Percentiles rank a stretch among this genome's conserved stretches.
Evolutionary conservation across 495 filamentous ascomycete species (phyloP).

Genomic region (Stereocaulon alpinum): DNA sequence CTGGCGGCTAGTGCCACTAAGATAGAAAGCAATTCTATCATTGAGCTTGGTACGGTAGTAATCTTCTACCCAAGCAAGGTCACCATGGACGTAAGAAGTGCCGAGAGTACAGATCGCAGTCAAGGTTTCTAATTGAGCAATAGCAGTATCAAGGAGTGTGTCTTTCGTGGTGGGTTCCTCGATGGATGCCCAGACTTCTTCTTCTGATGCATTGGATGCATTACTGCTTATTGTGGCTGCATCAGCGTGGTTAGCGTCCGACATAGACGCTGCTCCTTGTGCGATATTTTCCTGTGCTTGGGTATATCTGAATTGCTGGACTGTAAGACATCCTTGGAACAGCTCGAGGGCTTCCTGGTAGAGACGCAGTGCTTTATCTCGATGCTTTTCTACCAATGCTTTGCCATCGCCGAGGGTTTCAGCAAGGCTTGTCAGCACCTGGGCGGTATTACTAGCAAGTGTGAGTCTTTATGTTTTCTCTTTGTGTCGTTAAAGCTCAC

Average conservation of each 20-base stretch:
- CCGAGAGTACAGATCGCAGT: conserved; percentile 47
- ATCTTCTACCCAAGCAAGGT: conserved; percentile 46
- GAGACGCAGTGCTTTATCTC: conserved; percentile 34
- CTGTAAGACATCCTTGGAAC: conserved; percentile 49
- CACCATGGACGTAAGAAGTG: conserved; percentile 28
- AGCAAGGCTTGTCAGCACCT: conserved; percentile 54
- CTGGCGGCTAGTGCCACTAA: conserved; percentile 33
- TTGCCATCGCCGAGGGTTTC: conserved; percentile 45
- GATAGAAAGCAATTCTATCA: conserved; percentile 39
- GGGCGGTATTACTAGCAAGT: conserved; percentile 44
- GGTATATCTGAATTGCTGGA: conserved; percentile 48
- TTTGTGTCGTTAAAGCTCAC: conserved; percentile 19
- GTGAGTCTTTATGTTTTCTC: conserved; percentile 1
- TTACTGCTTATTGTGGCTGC: not conserved
- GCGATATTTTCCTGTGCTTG: conserved; percentile 39
- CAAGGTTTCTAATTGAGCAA: conserved; percentile 51
- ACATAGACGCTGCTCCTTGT: conserved; percentile 15
- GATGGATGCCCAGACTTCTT: conserved; percentile 52
- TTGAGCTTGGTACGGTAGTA: conserved; percentile 38
- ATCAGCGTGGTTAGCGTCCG: conserved; percentile 15
- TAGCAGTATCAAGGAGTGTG: conserved; percentile 52
- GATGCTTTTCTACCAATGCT: conserved; percentile 31
- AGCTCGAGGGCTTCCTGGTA: conserved; percentile 53
- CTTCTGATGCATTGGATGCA: conserved; percentile 27
- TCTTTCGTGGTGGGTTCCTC: conserved; percentile 51